These are phyloP conservation scores for Ogataea populi-albae DNA, from an alignment of 805 yeast genomes.

Conservation along the genomic window DNA sequence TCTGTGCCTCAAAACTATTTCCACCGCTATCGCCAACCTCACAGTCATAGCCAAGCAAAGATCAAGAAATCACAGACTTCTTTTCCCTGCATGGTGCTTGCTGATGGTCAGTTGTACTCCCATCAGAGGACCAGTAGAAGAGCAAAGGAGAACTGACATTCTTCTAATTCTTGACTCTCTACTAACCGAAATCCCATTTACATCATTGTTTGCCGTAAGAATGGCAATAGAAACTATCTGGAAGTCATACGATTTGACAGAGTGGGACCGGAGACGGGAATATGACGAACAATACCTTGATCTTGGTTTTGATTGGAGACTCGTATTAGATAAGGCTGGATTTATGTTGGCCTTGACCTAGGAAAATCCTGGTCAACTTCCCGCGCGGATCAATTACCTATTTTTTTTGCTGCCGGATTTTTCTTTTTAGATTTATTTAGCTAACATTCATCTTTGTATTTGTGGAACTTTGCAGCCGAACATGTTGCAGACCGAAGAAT, in stretches of 20 bases:
- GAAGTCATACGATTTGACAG: conserved; percentile 26
- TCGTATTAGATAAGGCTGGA: conserved; percentile 23
- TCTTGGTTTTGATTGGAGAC: conserved; percentile 29
- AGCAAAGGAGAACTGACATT: conserved; percentile 14
- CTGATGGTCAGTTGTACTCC: conserved; percentile 24
- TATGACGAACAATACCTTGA: conserved; percentile 7
- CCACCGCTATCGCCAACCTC: conserved; percentile 13
- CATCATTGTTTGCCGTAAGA: conserved; percentile 21
- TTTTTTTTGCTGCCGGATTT: no score
- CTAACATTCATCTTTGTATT: no score
- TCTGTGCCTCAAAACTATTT: conserved; percentile 2
- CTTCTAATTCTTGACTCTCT: conserved; percentile 20
- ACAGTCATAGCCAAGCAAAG: conserved; percentile 8
- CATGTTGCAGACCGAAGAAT: no score
- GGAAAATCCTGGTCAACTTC: no score
- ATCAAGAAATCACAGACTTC: conserved; percentile 10
- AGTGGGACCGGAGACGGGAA: not conserved
- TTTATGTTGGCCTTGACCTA: conserved; percentile 29
- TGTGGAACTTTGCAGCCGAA: no score
- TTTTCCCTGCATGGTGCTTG: conserved; percentile 35
- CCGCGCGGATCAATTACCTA: no score
- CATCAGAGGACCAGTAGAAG: conserved; percentile 9
- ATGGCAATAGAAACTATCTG: conserved; percentile 30
- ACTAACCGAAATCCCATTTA: conserved; percentile 29
- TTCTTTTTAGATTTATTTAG: no score